Percentiles rank a stretch among this genome's conserved stretches.
Conservation (phyloP, 768 basidiomycete species). For the Rhizopogon vulgaris region DNA sequence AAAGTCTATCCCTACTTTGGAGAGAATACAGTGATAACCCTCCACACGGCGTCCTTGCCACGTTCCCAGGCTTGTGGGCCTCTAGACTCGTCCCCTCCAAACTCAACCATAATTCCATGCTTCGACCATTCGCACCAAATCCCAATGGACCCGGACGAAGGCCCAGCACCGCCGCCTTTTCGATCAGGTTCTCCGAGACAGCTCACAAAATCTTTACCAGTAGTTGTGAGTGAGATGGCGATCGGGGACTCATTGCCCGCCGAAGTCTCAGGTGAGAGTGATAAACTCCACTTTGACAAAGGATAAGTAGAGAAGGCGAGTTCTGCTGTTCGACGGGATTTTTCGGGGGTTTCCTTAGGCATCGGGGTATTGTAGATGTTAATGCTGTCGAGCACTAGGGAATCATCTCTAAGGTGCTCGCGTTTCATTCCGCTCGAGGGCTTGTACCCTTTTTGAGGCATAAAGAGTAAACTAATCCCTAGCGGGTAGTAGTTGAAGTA, state of each 20-base stretch:
- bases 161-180: slow-evolving; percentile 87
- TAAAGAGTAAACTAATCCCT: slow-evolving; percentile 78
- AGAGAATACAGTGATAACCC: slow-evolving; percentile 59
- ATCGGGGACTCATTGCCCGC: slow-evolving; percentile 26
- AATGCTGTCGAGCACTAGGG: slow-evolving; percentile 59
- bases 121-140: slow-evolving; percentile 93
- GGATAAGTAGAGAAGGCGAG: slow-evolving; percentile 55
- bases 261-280: slow-evolving; percentile 22
- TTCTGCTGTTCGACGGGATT: slow-evolving; percentile 39
- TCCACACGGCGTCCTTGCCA: slow-evolving; percentile 79
- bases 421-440: slow-evolving; percentile 40
- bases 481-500: slow-evolving; percentile 81
- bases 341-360: slow-evolving; percentile 21
- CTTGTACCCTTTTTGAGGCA: slow-evolving; percentile 59
- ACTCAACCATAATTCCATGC: slow-evolving; percentile 81
- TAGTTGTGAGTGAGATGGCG: slow-evolving; percentile 41
- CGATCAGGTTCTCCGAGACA: slow-evolving; percentile 79
- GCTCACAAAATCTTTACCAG: slow-evolving; percentile 74
- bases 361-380: slow-evolving; percentile 73
- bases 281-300: slow-evolving; percentile 43
- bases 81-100: slow-evolving; percentile 69
- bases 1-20: slow-evolving; percentile 10
- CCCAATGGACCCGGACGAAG: slow-evolving; percentile 76
- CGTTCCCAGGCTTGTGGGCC: slow-evolving; percentile 86
- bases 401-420: slow-evolving; percentile 43